Base-by-base conservation (phyloP, 2,329 filamentous ascomycete species). In the Diplodia corticola region DNA sequence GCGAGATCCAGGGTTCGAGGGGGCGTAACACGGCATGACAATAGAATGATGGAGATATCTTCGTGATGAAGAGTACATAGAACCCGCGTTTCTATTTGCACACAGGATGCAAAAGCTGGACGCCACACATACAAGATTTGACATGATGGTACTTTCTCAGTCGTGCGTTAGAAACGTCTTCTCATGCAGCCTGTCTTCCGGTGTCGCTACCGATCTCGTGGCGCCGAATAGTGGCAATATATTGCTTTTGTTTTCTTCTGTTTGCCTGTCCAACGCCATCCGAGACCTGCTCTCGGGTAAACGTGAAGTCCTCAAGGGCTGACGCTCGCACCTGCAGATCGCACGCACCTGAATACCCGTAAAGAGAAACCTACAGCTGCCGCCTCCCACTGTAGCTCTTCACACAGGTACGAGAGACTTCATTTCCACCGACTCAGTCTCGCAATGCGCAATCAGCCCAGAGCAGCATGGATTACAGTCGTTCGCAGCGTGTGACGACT, bases 161-260 rank as follows among this genome's bases (percentile, higher is more conserved):
- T 49, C 28, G n/a, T n/a, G 26, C 20, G 44, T 13, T 24, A n/a
- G 20, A 33, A 46, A 24, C 5, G 1, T 12, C 3, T 15, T 20
- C 17, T 49, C 24, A 9, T n/a, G 24, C 20, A 3, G 26, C 24
- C n/a, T 61, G 2, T 28, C 24, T 49, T 35, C 26, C 9, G 44
- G 12, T 24, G 13, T 49, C 9, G n/a, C 28, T 49, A 22, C 26
- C 57, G 28, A 24, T 28, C 17, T 15, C n/a, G 57, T 61, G 57
- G 57, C 44, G 57, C 33, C 9, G 44, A 49, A 20, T 6, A 49
- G 55, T 61, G 57, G 57, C 57, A 61, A 61, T 49, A 61, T 61
- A 61, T 61, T 33, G 57, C 35, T 61, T 33, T 46, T 46, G 22
- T 26, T 46, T 54, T 13, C 24, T 35, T 40, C 33, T 40, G 53